Percentiles rank a stretch among this genome's conserved stretches.
phyloP scores from a whole-genome alignment of 1,284 basidiomycete genomes.

The Vanrija sp. region DNA sequence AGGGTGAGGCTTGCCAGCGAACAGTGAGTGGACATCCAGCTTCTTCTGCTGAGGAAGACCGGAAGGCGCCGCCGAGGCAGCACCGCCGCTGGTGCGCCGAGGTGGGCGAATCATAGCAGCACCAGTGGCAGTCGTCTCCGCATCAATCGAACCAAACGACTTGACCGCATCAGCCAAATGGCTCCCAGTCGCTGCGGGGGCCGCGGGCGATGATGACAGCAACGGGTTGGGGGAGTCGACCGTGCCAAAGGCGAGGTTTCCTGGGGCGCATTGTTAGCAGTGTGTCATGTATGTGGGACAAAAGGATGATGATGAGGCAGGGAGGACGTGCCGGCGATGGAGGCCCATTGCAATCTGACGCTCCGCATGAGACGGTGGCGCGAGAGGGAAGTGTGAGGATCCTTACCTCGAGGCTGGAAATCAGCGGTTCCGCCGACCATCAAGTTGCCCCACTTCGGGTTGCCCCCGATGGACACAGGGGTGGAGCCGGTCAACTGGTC shows the following conservation, averaged over 20 bases:
- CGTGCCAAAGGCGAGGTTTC: constrained; percentile 66
- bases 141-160: constrained; percentile 70
- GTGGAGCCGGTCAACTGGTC: constrained; percentile 19
- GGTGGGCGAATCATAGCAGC: constrained; percentile 31
- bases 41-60: constrained; percentile 29
- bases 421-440: constrained; percentile 43
- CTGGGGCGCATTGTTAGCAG: constrained; percentile 11
- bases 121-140: constrained; percentile 48
- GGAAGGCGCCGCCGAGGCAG: constrained; percentile 15
- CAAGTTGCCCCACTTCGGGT: constrained; percentile 40
- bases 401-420: constrained; percentile 35
- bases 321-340: too few species aligned
- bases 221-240: constrained; percentile 58
- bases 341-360: not conserved
- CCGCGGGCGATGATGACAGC: constrained; percentile 50
- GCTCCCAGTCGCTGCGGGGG: constrained; percentile 46
- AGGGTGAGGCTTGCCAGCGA: constrained; percentile 35
- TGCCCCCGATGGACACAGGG: constrained; percentile 30
- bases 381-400: not conserved
- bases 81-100: constrained; percentile 34
- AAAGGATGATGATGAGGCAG: not conserved
- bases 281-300: not conserved
- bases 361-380: too few species aligned
- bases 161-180: constrained; percentile 57
- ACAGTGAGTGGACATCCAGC: constrained; percentile 40